Percentiles rank a stretch among this genome's conserved stretches.
Conservation (phyloP, 2,329 filamentous ascomycete genomes). For the Apiospora malaysiana region DNA sequence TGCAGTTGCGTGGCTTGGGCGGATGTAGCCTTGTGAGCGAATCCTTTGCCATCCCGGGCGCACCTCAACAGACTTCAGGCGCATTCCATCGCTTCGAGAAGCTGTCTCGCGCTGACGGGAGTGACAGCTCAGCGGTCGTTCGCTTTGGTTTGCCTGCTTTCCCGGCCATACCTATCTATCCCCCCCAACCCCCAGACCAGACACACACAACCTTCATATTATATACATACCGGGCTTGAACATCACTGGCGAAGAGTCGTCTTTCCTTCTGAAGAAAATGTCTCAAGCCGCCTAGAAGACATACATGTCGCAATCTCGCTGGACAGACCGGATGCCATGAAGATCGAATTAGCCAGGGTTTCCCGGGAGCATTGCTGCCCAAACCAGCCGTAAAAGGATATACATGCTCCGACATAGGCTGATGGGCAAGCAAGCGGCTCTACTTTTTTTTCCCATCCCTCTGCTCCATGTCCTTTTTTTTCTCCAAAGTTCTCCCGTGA, state of each 20-base stretch:
- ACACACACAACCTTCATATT: slow-evolving; percentile 27
- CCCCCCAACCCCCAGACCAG: background rate
- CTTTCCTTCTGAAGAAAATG: slow-evolving; percentile 24
- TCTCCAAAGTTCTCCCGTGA: slow-evolving; percentile 21
- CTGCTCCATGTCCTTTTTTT: slow-evolving; percentile 31
- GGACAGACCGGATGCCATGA: slow-evolving; percentile 24
- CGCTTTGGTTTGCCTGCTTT: background rate
- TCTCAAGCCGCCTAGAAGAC: slow-evolving; percentile 23
- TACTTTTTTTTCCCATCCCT: slow-evolving; percentile 31
- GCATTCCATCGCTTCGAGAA: slow-evolving; percentile 23
- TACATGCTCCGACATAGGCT: slow-evolving; percentile 44
- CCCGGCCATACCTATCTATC: background rate
- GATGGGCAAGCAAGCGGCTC: slow-evolving; percentile 32
- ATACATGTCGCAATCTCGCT: slow-evolving; percentile 36
- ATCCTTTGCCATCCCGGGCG: slow-evolving; percentile 33
- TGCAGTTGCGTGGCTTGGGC: slow-evolving; percentile 12
- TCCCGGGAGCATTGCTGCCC: slow-evolving; percentile 50
- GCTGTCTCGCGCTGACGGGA: slow-evolving; percentile 24
- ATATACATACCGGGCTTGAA: slow-evolving; percentile 31
- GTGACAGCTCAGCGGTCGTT: slow-evolving; percentile 33
- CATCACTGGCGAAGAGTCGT: slow-evolving; percentile 32
- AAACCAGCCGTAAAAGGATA: slow-evolving; percentile 38
- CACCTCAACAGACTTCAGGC: slow-evolving; percentile 28
- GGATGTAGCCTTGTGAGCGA: slow-evolving; percentile 33
- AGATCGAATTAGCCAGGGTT: slow-evolving; percentile 37